A percentile compares a stretch with the other conserved stretches of the same genome.
These are phyloP conservation scores for Alternaria novae-zelandiae DNA, from an alignment of 2,329 filamentous ascomycete genomes.

Conservation along the genomic window DNA sequence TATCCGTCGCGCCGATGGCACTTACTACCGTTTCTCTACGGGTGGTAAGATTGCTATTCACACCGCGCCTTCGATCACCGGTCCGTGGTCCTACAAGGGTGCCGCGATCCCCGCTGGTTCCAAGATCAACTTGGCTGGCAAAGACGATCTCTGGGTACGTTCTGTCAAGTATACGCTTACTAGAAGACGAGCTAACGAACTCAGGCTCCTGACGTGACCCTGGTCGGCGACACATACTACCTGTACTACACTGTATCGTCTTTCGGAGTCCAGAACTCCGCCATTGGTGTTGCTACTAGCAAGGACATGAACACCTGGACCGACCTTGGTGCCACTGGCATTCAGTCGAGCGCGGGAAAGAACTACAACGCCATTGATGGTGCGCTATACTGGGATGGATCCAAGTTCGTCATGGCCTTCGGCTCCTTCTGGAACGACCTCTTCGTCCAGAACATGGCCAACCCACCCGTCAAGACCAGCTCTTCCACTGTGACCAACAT, in stretches of 20 bases:
- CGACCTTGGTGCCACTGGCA: constrained; percentile 63
- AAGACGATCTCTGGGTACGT: constrained; percentile 58
- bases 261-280: constrained; percentile 66
- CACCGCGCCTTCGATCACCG: constrained; percentile 55
- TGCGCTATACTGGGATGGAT: constrained; percentile 50
- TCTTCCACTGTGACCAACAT: constrained; percentile 54
- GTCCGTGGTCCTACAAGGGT: constrained; percentile 60
- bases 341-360: constrained; percentile 50
- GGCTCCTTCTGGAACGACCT: constrained; percentile 73
- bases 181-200: background rate
- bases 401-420: constrained; percentile 63
- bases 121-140: constrained; percentile 55
- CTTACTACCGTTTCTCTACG: constrained; percentile 62
- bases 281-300: constrained; percentile 66
- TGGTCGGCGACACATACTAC: constrained; percentile 66
- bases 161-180: background rate
- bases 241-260: constrained; percentile 71
- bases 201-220: constrained; percentile 68
- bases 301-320: constrained; percentile 63
- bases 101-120: constrained; percentile 55
- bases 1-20: constrained; percentile 57
- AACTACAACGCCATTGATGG: constrained; percentile 61
- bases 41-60: constrained; percentile 58
- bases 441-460: constrained; percentile 62
- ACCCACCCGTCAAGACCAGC: constrained; percentile 40